These are phyloP conservation scores for Rubroboletus satanas DNA, from an alignment of 768 basidiomycete species.

Conservation along the genomic window DNA sequence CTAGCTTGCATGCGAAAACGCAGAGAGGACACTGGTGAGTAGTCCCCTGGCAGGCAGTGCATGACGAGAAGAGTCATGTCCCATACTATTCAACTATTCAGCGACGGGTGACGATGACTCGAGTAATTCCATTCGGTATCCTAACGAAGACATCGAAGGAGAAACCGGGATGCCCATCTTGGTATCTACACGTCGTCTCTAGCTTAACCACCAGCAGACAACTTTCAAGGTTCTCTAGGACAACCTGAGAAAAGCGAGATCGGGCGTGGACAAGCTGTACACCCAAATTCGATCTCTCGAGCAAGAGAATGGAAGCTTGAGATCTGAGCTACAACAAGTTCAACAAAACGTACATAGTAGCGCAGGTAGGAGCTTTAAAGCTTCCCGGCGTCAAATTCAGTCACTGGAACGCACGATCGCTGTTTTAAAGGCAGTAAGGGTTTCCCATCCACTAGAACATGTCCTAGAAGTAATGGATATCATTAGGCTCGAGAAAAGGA, in stretches of 20 bases:
- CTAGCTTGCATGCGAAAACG: neutral
- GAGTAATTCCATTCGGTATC: neutral
- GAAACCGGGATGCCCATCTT: slow-evolving; percentile 2
- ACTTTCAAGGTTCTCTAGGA: slow-evolving; percentile 1
- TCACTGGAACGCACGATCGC: slow-evolving; percentile 5
- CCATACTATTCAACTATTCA: neutral
- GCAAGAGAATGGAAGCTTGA: slow-evolving; percentile 4
- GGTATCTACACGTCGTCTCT: slow-evolving; percentile 2
- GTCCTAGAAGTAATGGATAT: neutral
- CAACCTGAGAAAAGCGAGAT: slow-evolving; percentile 3
- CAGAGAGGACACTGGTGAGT: neutral
- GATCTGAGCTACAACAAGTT: neutral
- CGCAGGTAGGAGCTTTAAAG: neutral
- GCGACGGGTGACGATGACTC: neutral
- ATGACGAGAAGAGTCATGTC: neutral
- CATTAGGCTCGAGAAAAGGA: slow-evolving; percentile 12
- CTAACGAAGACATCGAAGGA: neutral
- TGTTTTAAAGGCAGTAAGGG: slow-evolving; percentile 3
- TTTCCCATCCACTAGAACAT: neutral
- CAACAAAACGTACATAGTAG: neutral
- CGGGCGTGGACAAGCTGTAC: slow-evolving; percentile 11
- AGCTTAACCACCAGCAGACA: neutral
- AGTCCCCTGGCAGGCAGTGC: no score
- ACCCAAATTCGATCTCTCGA: slow-evolving; percentile 8
- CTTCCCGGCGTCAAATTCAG: slow-evolving; percentile 6